Evolutionary conservation across 2,329 filamentous ascomycete species (phyloP), one percentile per base, ranked within the genome.

Genomic region (Botrytis fragariae): DNA sequence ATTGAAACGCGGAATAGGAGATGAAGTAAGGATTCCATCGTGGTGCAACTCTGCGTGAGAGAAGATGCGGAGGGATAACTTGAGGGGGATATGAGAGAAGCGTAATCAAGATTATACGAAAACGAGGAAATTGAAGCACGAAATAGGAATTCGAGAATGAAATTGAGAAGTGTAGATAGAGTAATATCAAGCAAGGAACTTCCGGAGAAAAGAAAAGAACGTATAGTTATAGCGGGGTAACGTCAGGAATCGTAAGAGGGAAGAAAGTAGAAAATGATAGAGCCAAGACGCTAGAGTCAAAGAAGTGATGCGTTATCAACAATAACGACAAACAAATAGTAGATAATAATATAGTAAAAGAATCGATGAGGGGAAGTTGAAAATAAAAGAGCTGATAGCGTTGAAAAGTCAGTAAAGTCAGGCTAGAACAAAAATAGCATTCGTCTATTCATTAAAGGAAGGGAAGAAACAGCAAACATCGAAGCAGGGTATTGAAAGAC

Each of bases 101-200:
- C 51, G 6, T 0, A 4, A n/a, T 54, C 16, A 7, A 7, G 6
- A 44, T 7, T 18, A 7, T 18, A 54, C 9, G 12, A 29, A 54
- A 29, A 29, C 25, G n/a, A 54, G n/a, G 1, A 18, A 5, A 1
- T 0, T 4, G 3, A 3, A 29, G n/a, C 7, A n/a, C 5, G 6
- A 1, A 29, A 57, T 9, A 16, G n/a, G 32, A 7, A 7, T 3
- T 14, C n/a, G 18, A 2, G 14, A 29, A 32, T 18, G 14, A 8
- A 29, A 18, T 1, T 18, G 14, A 57, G n/a, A 18, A 29, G 3
- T 29, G 2, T 7, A 0, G n/a, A 29, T 8, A 29, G 12, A 54
- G 10, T 29, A 16, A 8, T 7, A 7, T 54, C 6, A 7, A 54
- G 14, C 51, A 54, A 29, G 25, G 29, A 54, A 3, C 4, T n/a